Evolutionary conservation across 1,284 basidiomycete genomes (phyloP), one percentile per base, ranked within the genome.

Genomic region (Malassezia cuniculi): DNA sequence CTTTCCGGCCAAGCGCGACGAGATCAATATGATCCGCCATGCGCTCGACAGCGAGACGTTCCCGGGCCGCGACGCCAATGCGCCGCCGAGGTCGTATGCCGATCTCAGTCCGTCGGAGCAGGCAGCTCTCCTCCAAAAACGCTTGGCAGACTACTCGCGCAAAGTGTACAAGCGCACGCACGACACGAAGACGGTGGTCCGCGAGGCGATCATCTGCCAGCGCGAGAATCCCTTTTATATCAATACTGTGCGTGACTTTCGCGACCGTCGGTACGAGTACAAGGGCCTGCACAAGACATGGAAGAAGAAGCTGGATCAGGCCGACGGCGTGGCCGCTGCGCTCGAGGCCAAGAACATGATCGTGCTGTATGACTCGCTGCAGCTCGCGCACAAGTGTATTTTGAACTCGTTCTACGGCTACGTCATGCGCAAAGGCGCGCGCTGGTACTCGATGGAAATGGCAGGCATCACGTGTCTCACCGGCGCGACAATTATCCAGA

Each of bases 381-480:
- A 99, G 69, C 79, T 99, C 12, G 93, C 93, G 4, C 93, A 99
- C 76, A 97, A 99, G 74, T 95, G 87, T 70, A 99, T 97, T 68
- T 78, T 99, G 56, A 97, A 99, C 73, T 95, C 90, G 3, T 97
- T 97, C 75, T 97, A 97, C 69, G 93, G 93, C 33, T 99, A 97
- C 62, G 93, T 99, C 68, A 99, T 97, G 93, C 80, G 90, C 26
- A 99, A 99, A 68, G 93, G 93, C 42, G 93, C 93, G 12, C 76
- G 93, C 16, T 99, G 93, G 93, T 90, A 97, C 70, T 95, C 89
- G 26, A 97, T 99, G 93, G 93, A 99, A 72, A 99, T 99, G 93
- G 93, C 93, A 0, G 93, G 93, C 15, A 95, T 99, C 57, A 99
- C 93, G 7, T 99, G 93, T 71, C 72, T 97, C 33, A 97, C 93